These are phyloP conservation scores for Suillus subluteus DNA, from an alignment of 768 basidiomycete species.

Conservation along the genomic window DNA sequence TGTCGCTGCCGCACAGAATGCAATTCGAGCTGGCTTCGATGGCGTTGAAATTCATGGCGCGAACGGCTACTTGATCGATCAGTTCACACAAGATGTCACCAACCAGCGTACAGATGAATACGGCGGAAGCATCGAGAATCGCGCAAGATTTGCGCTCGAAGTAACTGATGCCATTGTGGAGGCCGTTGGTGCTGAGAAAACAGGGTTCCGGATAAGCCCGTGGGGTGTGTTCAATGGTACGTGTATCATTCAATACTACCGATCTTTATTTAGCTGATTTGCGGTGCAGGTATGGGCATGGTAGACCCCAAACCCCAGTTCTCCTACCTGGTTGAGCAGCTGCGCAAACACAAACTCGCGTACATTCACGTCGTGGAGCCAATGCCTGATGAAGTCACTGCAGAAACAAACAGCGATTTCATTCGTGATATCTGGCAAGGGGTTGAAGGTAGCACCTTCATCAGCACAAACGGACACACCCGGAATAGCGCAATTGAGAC, in stretches of 20 bases:
- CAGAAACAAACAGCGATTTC: conserved; percentile 43
- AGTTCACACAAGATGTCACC: conserved; percentile 59
- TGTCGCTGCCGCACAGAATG: conserved; percentile 37
- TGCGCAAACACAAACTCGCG: conserved; percentile 44
- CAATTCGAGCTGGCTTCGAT: conserved; percentile 47
- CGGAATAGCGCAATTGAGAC: conserved; percentile 41
- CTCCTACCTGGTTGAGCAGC: conserved; percentile 46
- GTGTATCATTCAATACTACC: not conserved
- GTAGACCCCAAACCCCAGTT: conserved; percentile 58
- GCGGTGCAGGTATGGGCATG: conserved; percentile 51
- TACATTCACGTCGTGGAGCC: conserved; percentile 58
- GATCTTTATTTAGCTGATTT: conserved; percentile 20
- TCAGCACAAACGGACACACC: conserved; percentile 50
- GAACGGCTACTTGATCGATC: conserved; percentile 55
- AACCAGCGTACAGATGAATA: conserved; percentile 68
- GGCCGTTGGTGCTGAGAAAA: conserved; percentile 56
- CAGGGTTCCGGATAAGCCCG: conserved; percentile 60
- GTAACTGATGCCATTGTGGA: conserved; percentile 53
- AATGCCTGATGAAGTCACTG: conserved; percentile 19
- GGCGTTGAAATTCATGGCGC: conserved; percentile 49
- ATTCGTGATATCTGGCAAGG: conserved; percentile 47
- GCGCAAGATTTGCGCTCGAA: conserved; percentile 59
- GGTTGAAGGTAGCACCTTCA: conserved; percentile 36
- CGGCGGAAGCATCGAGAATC: conserved; percentile 66
- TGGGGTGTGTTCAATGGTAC: conserved; percentile 41